phyloP scores from a whole-genome alignment of 257 asterid genomes.

The Nicotiana undulata region DNA sequence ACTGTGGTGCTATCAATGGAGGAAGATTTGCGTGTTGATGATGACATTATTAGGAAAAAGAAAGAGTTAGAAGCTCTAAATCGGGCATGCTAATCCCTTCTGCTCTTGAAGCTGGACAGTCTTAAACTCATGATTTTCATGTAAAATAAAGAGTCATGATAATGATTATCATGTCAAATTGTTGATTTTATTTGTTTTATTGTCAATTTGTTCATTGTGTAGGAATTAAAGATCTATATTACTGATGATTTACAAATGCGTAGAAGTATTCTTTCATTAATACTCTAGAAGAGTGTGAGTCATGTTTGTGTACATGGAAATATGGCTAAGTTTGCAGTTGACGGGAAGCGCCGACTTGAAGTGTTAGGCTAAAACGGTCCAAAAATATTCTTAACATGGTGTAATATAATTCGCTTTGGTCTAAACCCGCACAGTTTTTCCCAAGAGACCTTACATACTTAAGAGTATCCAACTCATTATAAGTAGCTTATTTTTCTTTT shows the following conservation, averaged over 20 bases:
- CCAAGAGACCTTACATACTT: no score
- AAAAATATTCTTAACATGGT: no score
- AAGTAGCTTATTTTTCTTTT: no score
- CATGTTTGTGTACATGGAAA: no score
- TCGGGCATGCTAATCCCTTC: not conserved
- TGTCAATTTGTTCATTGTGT: not conserved
- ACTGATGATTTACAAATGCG: not conserved
- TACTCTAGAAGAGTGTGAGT: no score
- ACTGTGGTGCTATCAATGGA: slow-evolving; percentile 30
- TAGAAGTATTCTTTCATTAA: not conserved
- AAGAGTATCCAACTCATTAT: no score
- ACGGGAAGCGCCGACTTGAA: slow-evolving; percentile 27
- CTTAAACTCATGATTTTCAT: not conserved
- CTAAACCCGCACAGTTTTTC: no score
- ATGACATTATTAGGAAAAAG: slow-evolving; percentile 35
- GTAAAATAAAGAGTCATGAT: not conserved
- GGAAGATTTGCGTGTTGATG: slow-evolving; percentile 36
- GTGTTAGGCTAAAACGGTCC: no score
- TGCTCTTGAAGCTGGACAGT: no score
- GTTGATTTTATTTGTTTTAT: not conserved
- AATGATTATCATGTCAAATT: not conserved
- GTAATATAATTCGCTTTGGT: no score
- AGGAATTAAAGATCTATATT: not conserved
- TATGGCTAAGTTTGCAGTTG: no score
- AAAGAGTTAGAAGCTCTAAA: slow-evolving; percentile 3